Base-by-base conservation (phyloP, 2,329 filamentous ascomycete species). In the Colletotrichum sp. region DNA sequence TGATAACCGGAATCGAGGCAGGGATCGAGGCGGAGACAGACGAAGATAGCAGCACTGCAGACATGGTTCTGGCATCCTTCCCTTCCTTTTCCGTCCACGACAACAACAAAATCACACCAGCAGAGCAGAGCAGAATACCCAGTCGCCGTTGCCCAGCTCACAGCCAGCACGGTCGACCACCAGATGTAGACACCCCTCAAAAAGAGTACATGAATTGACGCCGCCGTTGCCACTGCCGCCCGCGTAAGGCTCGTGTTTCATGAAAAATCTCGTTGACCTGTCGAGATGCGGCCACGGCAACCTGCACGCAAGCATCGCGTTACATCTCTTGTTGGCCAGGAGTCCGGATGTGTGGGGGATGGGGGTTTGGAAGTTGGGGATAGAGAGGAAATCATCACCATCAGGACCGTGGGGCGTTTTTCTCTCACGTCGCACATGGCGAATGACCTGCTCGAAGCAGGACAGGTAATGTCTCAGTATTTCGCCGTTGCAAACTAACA, bases 11-110 rank as follows among this genome's bases (percentile, higher is more conserved):
- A 78, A 77, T 30, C 80, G 81, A 70, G 79, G 80, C 43, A 70
- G 79, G 48, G 80, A 84, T 39, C 78, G 81, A 43, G 79, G 82
- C 55, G 74, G 80, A 30, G 80, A 82, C 32, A 87, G 77, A 77
- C 72, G 72, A 73, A 76, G 76, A 71, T 76, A 76, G 69, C 39
- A 48, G 30, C 66, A 52, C 36, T 34, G 48, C 32, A 18, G 34
- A 18, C 55, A 34, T n/a, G 56, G 27, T 32, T 43, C 71, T 22
- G 18, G 34, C 32, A 16, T 39, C 62, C 18, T 55, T 22, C 27
- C 34, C 55, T 62, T 32, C 25, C 25, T n/a, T 67, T 61, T 61
- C 62, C 65, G 64, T 66, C 73, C 34, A 34, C 43, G 64, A 48
- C 69, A 68, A 27, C 60, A 34, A 69, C 13, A 22, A 22, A n/a